Percentiles rank a stretch among this genome's conserved stretches.
Conservation (phyloP, 805 yeast species). For the Phaffomyces thermotolerans region DNA sequence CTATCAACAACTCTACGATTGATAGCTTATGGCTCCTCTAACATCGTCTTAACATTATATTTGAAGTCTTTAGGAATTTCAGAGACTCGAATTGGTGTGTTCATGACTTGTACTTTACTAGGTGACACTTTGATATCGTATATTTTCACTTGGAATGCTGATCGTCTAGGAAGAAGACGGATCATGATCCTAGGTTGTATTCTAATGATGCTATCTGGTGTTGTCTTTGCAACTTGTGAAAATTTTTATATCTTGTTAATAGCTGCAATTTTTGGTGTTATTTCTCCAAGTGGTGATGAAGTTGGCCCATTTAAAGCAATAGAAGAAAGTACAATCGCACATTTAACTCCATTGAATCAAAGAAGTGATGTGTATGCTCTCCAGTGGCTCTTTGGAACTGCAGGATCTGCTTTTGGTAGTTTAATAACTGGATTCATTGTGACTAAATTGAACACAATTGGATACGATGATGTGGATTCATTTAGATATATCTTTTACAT, state of each 20-base stretch:
- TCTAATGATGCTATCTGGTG: slow-evolving; percentile 64
- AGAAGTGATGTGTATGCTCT: slow-evolving; percentile 72
- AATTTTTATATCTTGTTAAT: slow-evolving; percentile 47
- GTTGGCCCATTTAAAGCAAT: slow-evolving; percentile 86
- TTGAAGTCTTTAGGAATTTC: slow-evolving; percentile 47
- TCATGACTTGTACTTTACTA: slow-evolving; percentile 72
- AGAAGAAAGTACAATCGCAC: slow-evolving; percentile 79
- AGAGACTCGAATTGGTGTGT: slow-evolving; percentile 59
- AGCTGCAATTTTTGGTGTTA: slow-evolving; percentile 80
- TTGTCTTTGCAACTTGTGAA: slow-evolving; percentile 49
- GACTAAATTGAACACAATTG: slow-evolving; percentile 32
- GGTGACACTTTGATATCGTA: slow-evolving; percentile 76
- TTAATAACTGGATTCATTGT: slow-evolving; percentile 53
- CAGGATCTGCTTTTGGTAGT: slow-evolving; percentile 73
- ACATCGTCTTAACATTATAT: slow-evolving; percentile 68
- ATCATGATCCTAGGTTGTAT: slow-evolving; percentile 58
- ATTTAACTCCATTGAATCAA: slow-evolving; percentile 55
- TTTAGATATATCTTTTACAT: slow-evolving; percentile 51
- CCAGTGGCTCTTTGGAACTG: slow-evolving; percentile 60
- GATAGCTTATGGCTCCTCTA: slow-evolving; percentile 71
- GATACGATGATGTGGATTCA: slow-evolving; percentile 32
- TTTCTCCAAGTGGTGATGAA: slow-evolving; percentile 85
- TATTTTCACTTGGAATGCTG: slow-evolving; percentile 71
- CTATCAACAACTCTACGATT: slow-evolving; percentile 61
- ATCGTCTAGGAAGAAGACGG: slow-evolving; percentile 54